Evolutionary conservation across 768 basidiomycete genomes (phyloP).

Genomic region (Omphalotus guepiniiformis): DNA sequence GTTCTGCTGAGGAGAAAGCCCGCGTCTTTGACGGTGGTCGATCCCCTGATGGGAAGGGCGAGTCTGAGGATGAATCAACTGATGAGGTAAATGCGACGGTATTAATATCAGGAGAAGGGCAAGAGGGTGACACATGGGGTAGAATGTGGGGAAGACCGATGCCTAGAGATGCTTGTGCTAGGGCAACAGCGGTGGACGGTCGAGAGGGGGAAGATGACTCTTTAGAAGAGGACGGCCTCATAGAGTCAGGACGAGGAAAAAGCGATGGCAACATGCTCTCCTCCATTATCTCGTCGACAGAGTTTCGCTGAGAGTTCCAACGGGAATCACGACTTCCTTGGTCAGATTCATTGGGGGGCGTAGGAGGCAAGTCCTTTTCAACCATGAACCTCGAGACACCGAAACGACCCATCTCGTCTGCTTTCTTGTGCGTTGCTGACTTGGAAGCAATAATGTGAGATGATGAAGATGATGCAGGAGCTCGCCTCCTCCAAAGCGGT

Average conservation of each 20-base stretch:
- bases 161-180: conserved; percentile 55
- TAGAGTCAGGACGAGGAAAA: conserved; percentile 11
- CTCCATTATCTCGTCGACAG: conserved; percentile 11
- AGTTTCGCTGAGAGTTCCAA: conserved; percentile 4
- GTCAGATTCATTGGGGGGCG: conserved; percentile 28
- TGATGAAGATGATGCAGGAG: conserved; percentile 26
- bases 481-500: conserved; percentile 60
- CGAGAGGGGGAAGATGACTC: conserved; percentile 20
- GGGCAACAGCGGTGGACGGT: conserved; percentile 30
- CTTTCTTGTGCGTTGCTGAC: conserved; percentile 20
- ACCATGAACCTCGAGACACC: conserved; percentile 20
- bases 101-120: conserved; percentile 44
- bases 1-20: conserved; percentile 19
- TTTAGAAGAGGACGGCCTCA: conserved; percentile 1
- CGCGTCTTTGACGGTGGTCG: conserved; percentile 44
- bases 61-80: conserved; percentile 13
- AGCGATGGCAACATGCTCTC: conserved; percentile 9
- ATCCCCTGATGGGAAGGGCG: conserved; percentile 22
- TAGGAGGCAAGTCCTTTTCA: conserved; percentile 52
- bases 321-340: not conserved
- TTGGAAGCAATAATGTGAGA: conserved; percentile 27
- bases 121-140: conserved; percentile 36
- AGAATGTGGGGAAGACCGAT: conserved; percentile 54
- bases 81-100: conserved; percentile 39
- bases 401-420: conserved; percentile 20